Evolutionary conservation across 169 alveolate species (phyloP).

Genomic region (Eimeria zaria): DNA sequence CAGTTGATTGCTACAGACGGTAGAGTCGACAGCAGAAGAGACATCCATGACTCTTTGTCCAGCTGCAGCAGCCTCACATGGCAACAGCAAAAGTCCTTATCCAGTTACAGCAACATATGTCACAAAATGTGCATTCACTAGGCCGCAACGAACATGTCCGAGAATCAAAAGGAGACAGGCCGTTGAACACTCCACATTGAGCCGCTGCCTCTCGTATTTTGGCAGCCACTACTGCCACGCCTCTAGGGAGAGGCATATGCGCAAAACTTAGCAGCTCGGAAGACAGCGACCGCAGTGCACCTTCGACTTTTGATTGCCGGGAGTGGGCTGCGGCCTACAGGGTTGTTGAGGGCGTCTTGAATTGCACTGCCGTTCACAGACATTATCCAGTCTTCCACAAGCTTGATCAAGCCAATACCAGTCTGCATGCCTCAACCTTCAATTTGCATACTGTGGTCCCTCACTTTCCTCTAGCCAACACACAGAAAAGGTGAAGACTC

Average conservation of each 20-base stretch:
- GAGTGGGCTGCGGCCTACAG: constrained; percentile 9
- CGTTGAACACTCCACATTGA: neutral
- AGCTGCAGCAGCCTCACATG: constrained; percentile 32
- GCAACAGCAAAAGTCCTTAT: neutral
- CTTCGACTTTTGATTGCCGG: neutral
- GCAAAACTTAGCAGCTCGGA: neutral
- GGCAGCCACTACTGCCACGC: neutral
- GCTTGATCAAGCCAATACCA: constrained; percentile 51
- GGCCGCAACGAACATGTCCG: neutral
- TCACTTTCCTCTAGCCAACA: neutral
- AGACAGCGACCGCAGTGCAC: neutral
- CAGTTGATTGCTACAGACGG: constrained; percentile 60
- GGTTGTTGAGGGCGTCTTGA: constrained; percentile 54
- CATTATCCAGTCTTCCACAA: constrained; percentile 69
- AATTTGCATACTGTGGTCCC: neutral
- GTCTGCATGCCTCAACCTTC: constrained; percentile 10
- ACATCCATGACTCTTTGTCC: constrained; percentile 46
- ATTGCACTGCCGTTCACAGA: constrained; percentile 38
- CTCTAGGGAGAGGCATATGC: neutral
- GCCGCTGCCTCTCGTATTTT: neutral
- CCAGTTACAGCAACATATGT: neutral
- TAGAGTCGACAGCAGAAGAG: constrained; percentile 32
- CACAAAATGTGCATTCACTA: neutral
- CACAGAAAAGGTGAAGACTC: neutral
- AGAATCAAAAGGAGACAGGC: neutral